Conservation (phyloP, 179 eudicot species). For the Corrigiola litoralis region DNA sequence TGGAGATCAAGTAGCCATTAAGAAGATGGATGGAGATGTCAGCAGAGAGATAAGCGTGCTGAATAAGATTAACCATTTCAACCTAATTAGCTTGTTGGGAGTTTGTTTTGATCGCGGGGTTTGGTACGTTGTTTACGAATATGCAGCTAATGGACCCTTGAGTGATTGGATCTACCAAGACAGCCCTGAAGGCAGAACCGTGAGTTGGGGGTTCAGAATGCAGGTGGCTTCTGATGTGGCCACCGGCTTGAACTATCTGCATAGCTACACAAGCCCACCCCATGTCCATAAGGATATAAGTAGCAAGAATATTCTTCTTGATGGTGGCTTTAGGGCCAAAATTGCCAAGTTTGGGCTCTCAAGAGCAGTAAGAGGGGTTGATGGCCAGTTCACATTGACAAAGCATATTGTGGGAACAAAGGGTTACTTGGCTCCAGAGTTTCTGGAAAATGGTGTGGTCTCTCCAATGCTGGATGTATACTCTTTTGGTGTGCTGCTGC, state of each 20-base stretch:
- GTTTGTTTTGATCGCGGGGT: slow-evolving; percentile 33
- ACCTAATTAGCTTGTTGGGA: slow-evolving; percentile 48
- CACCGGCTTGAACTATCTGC: slow-evolving; percentile 47
- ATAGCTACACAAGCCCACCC: slow-evolving; percentile 49
- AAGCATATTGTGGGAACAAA: slow-evolving; percentile 40
- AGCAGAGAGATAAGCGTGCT: slow-evolving; percentile 45
- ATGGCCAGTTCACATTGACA: slow-evolving; percentile 23
- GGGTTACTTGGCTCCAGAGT: slow-evolving; percentile 74
- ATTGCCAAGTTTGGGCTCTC: slow-evolving; percentile 50
- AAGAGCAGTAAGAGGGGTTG: slow-evolving; percentile 29
- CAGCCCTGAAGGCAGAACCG: not conserved
- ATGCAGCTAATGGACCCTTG: slow-evolving; percentile 53
- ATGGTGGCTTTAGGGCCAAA: slow-evolving; percentile 40
- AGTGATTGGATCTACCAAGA: slow-evolving; percentile 45
- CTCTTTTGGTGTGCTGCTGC: slow-evolving; percentile 70
- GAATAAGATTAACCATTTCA: slow-evolving; percentile 60
- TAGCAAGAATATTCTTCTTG: slow-evolving; percentile 41
- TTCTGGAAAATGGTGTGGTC: slow-evolving; percentile 43
- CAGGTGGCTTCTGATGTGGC: slow-evolving; percentile 43
- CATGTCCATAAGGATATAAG: slow-evolving; percentile 46
- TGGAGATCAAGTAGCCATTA: slow-evolving; percentile 44
- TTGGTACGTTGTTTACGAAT: slow-evolving; percentile 56
- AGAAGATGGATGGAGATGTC: slow-evolving; percentile 39
- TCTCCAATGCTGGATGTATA: slow-evolving; percentile 76
- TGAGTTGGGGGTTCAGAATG: slow-evolving; percentile 36